Evolutionary conservation across 2,329 filamentous ascomycete genomes (phyloP).

Genomic region (Rhytidhysteron rufulum): DNA sequence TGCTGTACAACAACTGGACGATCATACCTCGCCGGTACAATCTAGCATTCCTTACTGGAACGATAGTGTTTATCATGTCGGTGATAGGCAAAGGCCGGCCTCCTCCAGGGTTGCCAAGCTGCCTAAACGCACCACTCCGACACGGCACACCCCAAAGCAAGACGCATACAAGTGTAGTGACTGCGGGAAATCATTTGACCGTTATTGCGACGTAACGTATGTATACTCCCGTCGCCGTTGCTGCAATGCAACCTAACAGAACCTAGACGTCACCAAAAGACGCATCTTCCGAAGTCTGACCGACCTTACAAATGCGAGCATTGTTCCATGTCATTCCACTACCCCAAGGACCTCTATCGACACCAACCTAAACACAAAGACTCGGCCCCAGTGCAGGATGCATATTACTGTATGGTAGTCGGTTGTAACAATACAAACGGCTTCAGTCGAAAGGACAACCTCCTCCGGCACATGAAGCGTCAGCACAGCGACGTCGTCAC

Average conservation of each 20-base stretch:
- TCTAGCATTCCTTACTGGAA: too few relatives aligned
- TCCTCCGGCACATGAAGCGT: slow-evolving; percentile 28
- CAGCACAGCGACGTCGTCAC: slow-evolving; percentile 16
- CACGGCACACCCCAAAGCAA: slow-evolving; percentile 21
- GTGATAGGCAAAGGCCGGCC: too few relatives aligned
- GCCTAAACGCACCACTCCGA: slow-evolving; percentile 1
- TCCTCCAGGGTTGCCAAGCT: slow-evolving; percentile 10
- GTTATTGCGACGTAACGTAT: slow-evolving; percentile 34
- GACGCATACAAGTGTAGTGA: slow-evolving; percentile 17
- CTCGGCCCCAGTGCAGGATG: slow-evolving; percentile 10
- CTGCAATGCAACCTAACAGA: slow-evolving; percentile 9
- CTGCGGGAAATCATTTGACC: slow-evolving; percentile 26
- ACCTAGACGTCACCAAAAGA: slow-evolving; percentile 29
- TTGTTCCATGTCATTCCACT: slow-evolving; percentile 30
- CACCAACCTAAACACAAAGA: slow-evolving; percentile 25
- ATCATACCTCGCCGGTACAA: slow-evolving; percentile 24
- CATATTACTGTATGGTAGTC: slow-evolving; percentile 18
- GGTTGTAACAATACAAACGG: slow-evolving; percentile 25
- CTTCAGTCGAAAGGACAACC: slow-evolving; percentile 34
- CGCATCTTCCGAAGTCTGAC: slow-evolving; percentile 20
- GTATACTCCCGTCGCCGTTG: too few relatives aligned
- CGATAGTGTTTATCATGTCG: too few relatives aligned
- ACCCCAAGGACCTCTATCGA: slow-evolving; percentile 31
- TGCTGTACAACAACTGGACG: slow-evolving; percentile 13
- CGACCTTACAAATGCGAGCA: slow-evolving; percentile 27